phyloP scores from a whole-genome alignment of 352 stramenopile genomes.

The Pythium phragmitis region DNA sequence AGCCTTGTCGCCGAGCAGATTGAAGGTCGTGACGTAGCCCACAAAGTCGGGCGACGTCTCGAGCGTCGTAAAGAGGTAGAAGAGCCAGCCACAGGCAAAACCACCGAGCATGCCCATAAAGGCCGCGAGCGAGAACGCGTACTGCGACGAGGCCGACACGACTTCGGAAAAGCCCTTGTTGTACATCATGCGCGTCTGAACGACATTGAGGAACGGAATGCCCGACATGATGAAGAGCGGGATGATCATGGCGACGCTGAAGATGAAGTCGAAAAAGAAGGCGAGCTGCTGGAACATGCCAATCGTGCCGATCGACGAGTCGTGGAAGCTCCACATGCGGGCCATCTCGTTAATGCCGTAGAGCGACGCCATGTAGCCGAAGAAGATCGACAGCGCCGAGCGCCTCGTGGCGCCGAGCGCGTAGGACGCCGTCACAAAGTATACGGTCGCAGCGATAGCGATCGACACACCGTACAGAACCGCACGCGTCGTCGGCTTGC shows the following conservation, averaged over 20 bases:
- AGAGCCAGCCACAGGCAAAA: conserved; percentile 72
- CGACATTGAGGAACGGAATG: conserved; percentile 86
- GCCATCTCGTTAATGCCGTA: conserved; percentile 87
- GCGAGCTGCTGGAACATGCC: conserved; percentile 76
- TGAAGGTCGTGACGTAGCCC: conserved; percentile 78
- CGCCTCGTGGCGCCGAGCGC: conserved; percentile 38
- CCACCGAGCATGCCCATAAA: conserved; percentile 77
- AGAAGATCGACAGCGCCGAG: conserved; percentile 66
- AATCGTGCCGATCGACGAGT: conserved; percentile 58
- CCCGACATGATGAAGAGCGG: conserved; percentile 77
- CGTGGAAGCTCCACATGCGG: conserved; percentile 80
- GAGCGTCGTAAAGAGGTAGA: conserved; percentile 73
- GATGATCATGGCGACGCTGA: conserved; percentile 69
- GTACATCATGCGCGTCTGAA: conserved; percentile 91
- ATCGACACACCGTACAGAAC: conserved; percentile 51
- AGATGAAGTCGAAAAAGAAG: conserved; percentile 88
- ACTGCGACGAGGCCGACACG: conserved; percentile 83
- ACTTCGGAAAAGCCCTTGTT: conserved; percentile 88
- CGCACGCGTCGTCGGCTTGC: conserved; percentile 45
- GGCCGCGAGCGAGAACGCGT: conserved; percentile 78
- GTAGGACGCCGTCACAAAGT: conserved; percentile 47
- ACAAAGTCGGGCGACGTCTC: conserved; percentile 76
- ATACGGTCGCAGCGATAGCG: conserved; percentile 36
- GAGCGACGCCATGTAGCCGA: conserved; percentile 69
- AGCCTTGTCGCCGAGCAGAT: conserved; percentile 55